A percentile compares a stretch with the other conserved stretches of the same genome.
Conservation (phyloP, 768 basidiomycete genomes). For the Tephrocybe sp. region DNA sequence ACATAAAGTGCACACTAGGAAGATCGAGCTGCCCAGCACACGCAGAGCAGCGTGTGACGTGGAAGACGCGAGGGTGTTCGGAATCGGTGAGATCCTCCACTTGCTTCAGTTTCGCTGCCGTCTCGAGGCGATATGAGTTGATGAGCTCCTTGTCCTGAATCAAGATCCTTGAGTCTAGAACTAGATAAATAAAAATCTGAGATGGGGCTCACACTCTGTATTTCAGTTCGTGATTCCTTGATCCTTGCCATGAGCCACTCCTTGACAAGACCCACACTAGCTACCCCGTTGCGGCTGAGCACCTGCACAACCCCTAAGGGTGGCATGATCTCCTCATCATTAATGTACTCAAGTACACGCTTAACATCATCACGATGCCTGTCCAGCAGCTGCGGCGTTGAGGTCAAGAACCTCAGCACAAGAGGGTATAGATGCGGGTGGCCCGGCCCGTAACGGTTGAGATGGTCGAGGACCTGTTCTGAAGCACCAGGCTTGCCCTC, state of each 20-base stretch:
- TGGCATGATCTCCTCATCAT: constrained; percentile 80
- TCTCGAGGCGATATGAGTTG: constrained; percentile 87
- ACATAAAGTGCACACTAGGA: constrained; percentile 97
- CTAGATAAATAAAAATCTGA: constrained; percentile 5
- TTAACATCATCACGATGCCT: constrained; percentile 73
- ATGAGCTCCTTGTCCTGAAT: constrained; percentile 85
- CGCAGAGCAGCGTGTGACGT: constrained; percentile 89
- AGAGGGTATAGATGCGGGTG: constrained; percentile 83
- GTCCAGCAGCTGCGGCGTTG: constrained; percentile 68
- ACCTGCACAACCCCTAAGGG: constrained; percentile 90
- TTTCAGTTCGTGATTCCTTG: constrained; percentile 68
- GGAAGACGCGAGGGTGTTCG: constrained; percentile 83
- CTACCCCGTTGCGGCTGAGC: constrained; percentile 83
- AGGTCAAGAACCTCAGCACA: constrained; percentile 87
- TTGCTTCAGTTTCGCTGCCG: constrained; percentile 74
- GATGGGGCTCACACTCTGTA: constrained; percentile 65
- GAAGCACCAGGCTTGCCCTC: constrained; percentile 41
- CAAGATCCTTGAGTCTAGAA: not conserved
- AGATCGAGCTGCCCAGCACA: constrained; percentile 91
- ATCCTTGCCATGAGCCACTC: constrained; percentile 87
- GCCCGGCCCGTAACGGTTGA: constrained; percentile 69
- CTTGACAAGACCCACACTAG: constrained; percentile 90
- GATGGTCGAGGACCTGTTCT: constrained; percentile 66
- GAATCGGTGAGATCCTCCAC: constrained; percentile 80
- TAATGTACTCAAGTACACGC: constrained; percentile 73